Percentiles rank a stretch among this genome's conserved stretches.
Evolutionary conservation across 177 flowering plant species (phyloP).

Genomic region (Vitis hybrid): DNA sequence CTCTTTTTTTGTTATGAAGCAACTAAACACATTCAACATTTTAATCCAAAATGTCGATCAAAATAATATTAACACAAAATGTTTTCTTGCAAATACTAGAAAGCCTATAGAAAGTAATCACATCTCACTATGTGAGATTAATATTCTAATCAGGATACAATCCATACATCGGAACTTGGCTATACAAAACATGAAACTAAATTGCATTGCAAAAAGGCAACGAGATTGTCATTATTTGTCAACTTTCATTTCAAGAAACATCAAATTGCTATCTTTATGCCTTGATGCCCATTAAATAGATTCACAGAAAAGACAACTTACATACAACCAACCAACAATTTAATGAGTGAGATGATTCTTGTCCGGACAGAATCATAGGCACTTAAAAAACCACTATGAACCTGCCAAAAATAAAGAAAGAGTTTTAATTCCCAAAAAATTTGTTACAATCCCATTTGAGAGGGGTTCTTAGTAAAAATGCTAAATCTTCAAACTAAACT

Average conservation of each 20-base stretch:
- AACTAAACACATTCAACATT: too few relatives aligned
- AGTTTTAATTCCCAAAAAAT: too few relatives aligned
- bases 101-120: too few relatives aligned
- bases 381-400: conserved; percentile 90
- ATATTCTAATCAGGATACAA: too few relatives aligned
- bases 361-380: conserved; percentile 95
- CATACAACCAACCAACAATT: conserved; percentile 54
- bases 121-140: too few relatives aligned
- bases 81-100: too few relatives aligned
- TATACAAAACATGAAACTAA: background rate
- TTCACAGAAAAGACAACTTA: conserved; percentile 25
- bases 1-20: too few relatives aligned
- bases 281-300: background rate
- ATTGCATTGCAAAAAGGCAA: background rate
- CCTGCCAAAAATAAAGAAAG: conserved; percentile 41
- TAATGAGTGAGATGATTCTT: conserved; percentile 71
- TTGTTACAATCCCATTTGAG: too few relatives aligned
- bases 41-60: too few relatives aligned
- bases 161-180: too few relatives aligned
- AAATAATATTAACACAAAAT: too few relatives aligned
- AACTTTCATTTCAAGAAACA: background rate
- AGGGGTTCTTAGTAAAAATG: background rate
- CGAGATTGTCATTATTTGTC: background rate
- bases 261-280: background rate
- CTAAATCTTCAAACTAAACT: conserved; percentile 2